Conservation (phyloP, 116 monocot species). For the Phalaenopsis hybrid region DNA sequence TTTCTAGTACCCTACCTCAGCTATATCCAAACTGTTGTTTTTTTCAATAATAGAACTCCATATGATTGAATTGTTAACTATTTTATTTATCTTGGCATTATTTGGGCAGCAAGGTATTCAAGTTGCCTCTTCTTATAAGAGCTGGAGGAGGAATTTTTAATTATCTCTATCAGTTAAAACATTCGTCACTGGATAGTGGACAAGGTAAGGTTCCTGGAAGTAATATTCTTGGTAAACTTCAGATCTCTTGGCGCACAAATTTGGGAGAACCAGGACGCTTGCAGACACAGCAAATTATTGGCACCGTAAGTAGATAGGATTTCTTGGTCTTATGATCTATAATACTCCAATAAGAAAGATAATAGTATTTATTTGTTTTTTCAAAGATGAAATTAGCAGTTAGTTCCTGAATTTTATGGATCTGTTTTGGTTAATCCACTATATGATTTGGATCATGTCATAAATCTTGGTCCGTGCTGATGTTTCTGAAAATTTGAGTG, state of each 20-base stretch:
- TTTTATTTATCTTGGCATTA: neutral
- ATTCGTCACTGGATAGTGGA: constrained; percentile 35
- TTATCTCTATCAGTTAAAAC: constrained; percentile 77
- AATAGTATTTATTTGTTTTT: neutral
- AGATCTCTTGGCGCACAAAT: constrained; percentile 94
- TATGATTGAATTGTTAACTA: neutral
- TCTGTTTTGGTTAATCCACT: neutral
- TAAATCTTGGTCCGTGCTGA: neutral
- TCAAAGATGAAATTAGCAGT: neutral
- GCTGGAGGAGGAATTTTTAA: constrained; percentile 89
- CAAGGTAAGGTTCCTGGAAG: constrained; percentile 56
- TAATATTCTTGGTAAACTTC: constrained; percentile 95
- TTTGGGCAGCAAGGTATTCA: constrained; percentile 54
- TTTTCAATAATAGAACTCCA: neutral
- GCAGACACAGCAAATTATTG: constrained; percentile 93
- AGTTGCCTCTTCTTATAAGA: constrained; percentile 60
- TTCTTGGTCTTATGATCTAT: neutral
- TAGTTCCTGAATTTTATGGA: neutral
- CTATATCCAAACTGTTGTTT: neutral
- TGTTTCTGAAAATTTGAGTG: neutral
- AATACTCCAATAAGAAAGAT: neutral
- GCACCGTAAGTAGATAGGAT: constrained; percentile 45
- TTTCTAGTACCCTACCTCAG: neutral
- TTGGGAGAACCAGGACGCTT: constrained; percentile 95
- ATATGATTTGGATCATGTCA: neutral